Conservation (phyloP, 768 basidiomycete genomes). For the Dioszegia hungarica region DNA sequence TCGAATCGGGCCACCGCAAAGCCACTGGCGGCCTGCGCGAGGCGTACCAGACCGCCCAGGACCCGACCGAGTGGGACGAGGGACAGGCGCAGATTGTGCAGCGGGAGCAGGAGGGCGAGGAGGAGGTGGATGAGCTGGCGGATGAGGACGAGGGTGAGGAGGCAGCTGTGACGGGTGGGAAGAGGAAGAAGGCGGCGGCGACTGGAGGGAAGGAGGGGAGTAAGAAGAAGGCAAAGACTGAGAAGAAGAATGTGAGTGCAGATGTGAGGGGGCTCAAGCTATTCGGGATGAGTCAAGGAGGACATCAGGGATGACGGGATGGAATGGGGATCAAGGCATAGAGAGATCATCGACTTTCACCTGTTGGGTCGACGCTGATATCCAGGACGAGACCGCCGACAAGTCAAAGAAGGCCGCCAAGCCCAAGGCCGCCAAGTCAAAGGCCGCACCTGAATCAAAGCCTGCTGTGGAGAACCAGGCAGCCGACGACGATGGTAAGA, state of each 20-base stretch:
- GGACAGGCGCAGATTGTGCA: conserved; percentile 47
- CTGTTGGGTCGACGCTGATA: no score
- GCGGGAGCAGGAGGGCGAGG: conserved; percentile 69
- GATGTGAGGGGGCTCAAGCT: no score
- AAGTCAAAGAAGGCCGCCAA: conserved; percentile 62
- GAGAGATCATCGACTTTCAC: no score
- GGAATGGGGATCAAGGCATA: no score
- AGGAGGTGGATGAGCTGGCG: conserved; percentile 71
- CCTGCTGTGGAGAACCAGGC: conserved; percentile 59
- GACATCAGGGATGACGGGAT: no score
- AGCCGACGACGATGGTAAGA: conserved; percentile 56
- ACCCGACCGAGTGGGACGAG: conserved; percentile 64
- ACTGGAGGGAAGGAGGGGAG: conserved; percentile 67
- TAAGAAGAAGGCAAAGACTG: conserved; percentile 73
- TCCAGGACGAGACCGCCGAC: background rate
- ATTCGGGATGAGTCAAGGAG: background rate
- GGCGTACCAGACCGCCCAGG: conserved; percentile 68
- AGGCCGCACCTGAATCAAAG: conserved; percentile 25
- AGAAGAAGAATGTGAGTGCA: conserved; percentile 63
- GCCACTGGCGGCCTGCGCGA: conserved; percentile 67
- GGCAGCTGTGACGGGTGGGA: conserved; percentile 57
- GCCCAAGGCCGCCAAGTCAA: conserved; percentile 51
- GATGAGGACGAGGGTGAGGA: conserved; percentile 64
- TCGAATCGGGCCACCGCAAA: conserved; percentile 62
- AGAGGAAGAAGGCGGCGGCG: conserved; percentile 59